Evolutionary conservation across 257 asterid species (phyloP).

Genomic region (Solanum peruvianum): DNA sequence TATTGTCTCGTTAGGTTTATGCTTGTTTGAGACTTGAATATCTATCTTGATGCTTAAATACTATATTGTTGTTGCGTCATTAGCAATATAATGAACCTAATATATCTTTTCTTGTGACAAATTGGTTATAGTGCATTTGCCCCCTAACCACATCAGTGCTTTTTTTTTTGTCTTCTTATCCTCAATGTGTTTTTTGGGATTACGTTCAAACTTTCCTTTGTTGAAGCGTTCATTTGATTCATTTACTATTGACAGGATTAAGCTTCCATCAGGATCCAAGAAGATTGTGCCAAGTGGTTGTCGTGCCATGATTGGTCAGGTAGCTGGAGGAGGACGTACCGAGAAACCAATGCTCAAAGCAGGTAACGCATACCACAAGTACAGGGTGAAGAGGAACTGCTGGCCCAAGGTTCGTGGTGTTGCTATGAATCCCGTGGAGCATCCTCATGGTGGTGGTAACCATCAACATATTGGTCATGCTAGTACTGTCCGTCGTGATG

Average conservation of each 20-base stretch:
- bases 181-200: neutral
- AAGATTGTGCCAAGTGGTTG: constrained; percentile 70
- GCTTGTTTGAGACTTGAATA: neutral
- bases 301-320: constrained; percentile 83
- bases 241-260: constrained; percentile 24
- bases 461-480: constrained; percentile 86
- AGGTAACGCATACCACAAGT: constrained; percentile 70
- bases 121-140: neutral
- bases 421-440: constrained; percentile 81
- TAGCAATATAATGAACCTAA: neutral
- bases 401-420: constrained; percentile 94
- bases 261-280: constrained; percentile 81
- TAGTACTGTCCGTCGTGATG: constrained; percentile 70
- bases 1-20: neutral
- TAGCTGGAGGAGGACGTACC: constrained; percentile 79
- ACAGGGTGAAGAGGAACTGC: constrained; percentile 60
- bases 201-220: neutral
- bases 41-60: neutral
- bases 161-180: neutral
- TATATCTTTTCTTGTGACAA: neutral
- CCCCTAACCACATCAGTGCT: neutral
- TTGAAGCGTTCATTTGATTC: neutral
- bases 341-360: constrained; percentile 76
- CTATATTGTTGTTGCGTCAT: neutral
- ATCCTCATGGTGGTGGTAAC: constrained; percentile 90